Percentiles rank a stretch among this genome's conserved stretches.
phyloP scores from a whole-genome alignment of 2,329 filamentous ascomycete genomes.

The Rhytidhysteron rufulum region DNA sequence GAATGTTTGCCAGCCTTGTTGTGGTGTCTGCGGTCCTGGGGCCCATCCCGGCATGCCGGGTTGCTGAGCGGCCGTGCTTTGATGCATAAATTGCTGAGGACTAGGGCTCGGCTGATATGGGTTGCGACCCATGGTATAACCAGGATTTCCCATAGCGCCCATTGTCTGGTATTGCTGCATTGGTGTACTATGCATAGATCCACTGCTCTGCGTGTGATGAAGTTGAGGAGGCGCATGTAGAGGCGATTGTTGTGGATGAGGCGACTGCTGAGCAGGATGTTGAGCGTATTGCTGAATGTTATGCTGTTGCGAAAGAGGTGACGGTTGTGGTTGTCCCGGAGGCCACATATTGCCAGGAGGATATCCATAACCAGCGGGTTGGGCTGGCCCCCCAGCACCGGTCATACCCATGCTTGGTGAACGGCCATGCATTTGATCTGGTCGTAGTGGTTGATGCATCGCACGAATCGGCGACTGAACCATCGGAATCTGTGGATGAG shows the following conservation, averaged over 20 bases:
- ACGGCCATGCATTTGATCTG: conserved; percentile 63
- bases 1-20: conserved; percentile 38
- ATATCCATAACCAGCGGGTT: conserved; percentile 46
- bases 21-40: conserved; percentile 35
- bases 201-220: conserved; percentile 40
- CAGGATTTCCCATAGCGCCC: conserved; percentile 41
- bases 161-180: conserved; percentile 45
- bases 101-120: conserved; percentile 49
- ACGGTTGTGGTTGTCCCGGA: conserved; percentile 46
- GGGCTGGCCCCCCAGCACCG: conserved; percentile 32
- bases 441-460: conserved; percentile 58
- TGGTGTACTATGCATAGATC: conserved; percentile 40
- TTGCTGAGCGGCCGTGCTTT: conserved; percentile 41
- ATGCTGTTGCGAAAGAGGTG: conserved; percentile 45
- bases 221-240: conserved; percentile 49
- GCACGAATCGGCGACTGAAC: conserved; percentile 69
- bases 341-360: conserved; percentile 47
- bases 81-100: conserved; percentile 45
- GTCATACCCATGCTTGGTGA: conserved; percentile 55
- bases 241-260: conserved; percentile 46
- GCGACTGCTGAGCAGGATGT: conserved; percentile 38
- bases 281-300: conserved; percentile 44
- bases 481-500: conserved; percentile 68
- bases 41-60: conserved; percentile 52
- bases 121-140: conserved; percentile 46